Evolutionary conservation across 1,139 yeast genomes (phyloP), one percentile per base, ranked within the genome.

Genomic region (Arxiozyma heterogenica): DNA sequence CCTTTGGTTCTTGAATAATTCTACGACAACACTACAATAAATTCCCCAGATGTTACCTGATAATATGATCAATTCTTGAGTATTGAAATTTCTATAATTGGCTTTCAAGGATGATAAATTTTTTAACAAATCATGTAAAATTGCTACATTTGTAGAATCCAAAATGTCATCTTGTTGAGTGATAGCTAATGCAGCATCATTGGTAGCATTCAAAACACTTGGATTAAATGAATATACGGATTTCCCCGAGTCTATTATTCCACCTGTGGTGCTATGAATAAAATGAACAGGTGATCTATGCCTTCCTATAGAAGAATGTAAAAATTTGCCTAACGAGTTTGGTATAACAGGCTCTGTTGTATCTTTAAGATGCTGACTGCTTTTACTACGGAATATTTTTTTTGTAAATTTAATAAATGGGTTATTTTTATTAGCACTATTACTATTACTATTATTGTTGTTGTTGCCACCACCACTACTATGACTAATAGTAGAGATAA

Each of bases 21-120:
- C 67, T 11, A 66, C 56, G 1, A 62, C 59, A 1, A 65, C 59
- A 47, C 62, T 62, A 54, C 70, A 64, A 50, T 61, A 64, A 1
- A 66, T 64, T 7, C 67, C 65, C 71, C 71, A 67, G 11, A 67
- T 60, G 45, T 68, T 68, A 11, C 66, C 65, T 43, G 65, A 61
- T 23, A 68, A 52, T 1, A 67, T 63, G 21, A 62, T 61, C 34
- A 67, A 57, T 47, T 68, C 70, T 47, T 64, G 68, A 1, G 59
- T 45, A 11, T 61, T 63, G 45, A 68, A 67, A 21, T 57, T 58
- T 42, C 59, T 64, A 50, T 66, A 68, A 46, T 67, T 69, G 1
- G 64, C 63, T 49, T 64, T 69, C 15, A 69, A 54, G 1, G 71
- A 62, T 4, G 68, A 62, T 18, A 66, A 41, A 53, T 65, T 68